Conservation (phyloP, 805 yeast genomes). For the Candida sakaeoensis region DNA sequence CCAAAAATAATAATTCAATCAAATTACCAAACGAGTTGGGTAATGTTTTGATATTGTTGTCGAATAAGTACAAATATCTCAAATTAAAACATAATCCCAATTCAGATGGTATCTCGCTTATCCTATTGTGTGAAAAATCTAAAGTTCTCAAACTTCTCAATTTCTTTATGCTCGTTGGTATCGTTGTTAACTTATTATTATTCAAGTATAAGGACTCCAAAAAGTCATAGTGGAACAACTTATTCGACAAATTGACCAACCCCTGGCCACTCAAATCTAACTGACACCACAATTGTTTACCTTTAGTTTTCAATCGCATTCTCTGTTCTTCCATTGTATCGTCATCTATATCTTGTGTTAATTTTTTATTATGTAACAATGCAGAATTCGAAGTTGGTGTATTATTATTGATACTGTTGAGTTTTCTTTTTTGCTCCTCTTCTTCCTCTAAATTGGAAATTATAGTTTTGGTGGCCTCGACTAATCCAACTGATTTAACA, state of each 20-base stretch:
- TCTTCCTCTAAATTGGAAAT: slow-evolving; percentile 39
- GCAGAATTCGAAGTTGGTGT: slow-evolving; percentile 36
- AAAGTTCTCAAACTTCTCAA: slow-evolving; percentile 74
- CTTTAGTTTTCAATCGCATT: slow-evolving; percentile 53
- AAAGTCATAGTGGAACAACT: slow-evolving; percentile 75
- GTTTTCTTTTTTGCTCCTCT: slow-evolving; percentile 43
- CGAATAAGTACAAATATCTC: slow-evolving; percentile 81
- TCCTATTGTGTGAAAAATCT: slow-evolving; percentile 76
- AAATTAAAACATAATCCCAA: slow-evolving; percentile 79
- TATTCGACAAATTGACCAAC: slow-evolving; percentile 62
- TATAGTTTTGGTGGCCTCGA: slow-evolving; percentile 40
- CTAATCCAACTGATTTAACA: slow-evolving; percentile 33
- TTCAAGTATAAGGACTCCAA: slow-evolving; percentile 82
- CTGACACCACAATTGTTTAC: slow-evolving; percentile 90
- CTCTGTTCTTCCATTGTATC: slow-evolving; percentile 52
- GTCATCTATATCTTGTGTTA: slow-evolving; percentile 51
- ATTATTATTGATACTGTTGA: slow-evolving; percentile 18
- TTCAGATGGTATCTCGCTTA: slow-evolving; percentile 74
- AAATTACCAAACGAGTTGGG: slow-evolving; percentile 86
- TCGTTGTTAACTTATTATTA: slow-evolving; percentile 68
- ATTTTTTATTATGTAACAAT: slow-evolving; percentile 41
- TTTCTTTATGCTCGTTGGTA: slow-evolving; percentile 68
- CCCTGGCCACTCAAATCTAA: slow-evolving; percentile 91
- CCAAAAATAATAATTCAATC: slow-evolving; percentile 79
- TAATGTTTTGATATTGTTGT: slow-evolving; percentile 69